These are phyloP conservation scores for Leishmania lainsoni DNA, from an alignment of 208 protist genomes.

Conservation along the genomic window DNA sequence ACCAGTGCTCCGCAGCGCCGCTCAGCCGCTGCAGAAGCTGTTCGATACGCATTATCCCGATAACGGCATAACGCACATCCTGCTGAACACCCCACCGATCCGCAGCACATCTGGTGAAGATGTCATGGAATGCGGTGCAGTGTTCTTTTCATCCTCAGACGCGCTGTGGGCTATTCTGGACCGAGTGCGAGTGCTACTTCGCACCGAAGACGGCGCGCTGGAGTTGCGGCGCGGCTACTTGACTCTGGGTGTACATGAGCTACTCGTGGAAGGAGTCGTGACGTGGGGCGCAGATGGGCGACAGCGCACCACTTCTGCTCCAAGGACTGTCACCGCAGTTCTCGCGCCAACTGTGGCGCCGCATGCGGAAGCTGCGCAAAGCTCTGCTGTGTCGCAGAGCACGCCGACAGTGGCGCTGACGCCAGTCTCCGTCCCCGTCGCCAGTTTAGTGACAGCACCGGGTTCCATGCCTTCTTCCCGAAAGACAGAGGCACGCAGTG, in stretches of 20 bases:
- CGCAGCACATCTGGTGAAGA: conserved; percentile 21
- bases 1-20: conserved; percentile 1
- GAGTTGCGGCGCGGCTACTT: conserved; percentile 64
- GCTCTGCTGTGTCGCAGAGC: neutral
- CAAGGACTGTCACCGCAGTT: neutral
- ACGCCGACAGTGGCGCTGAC: neutral
- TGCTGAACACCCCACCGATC: conserved; percentile 18
- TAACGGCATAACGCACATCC: conserved; percentile 23
- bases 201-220: conserved; percentile 27
- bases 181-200: conserved; percentile 19
- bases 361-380: neutral
- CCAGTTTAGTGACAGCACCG: neutral
- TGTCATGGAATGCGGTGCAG: conserved; percentile 26
- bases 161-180: conserved; percentile 26
- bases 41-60: conserved; percentile 30
- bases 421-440: neutral
- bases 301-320: neutral
- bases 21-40: conserved; percentile 23
- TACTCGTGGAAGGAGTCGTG: conserved; percentile 65
- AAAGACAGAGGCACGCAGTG: neutral
- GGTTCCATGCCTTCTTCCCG: neutral
- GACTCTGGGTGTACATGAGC: conserved; percentile 36
- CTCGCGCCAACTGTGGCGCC: neutral
- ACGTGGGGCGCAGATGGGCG: conserved; percentile 18
- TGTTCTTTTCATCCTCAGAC: conserved; percentile 24